Evolutionary conservation across 1,139 yeast genomes (phyloP), one percentile per base, ranked within the genome.

Genomic region (Meyerozyma guilliermondii): DNA sequence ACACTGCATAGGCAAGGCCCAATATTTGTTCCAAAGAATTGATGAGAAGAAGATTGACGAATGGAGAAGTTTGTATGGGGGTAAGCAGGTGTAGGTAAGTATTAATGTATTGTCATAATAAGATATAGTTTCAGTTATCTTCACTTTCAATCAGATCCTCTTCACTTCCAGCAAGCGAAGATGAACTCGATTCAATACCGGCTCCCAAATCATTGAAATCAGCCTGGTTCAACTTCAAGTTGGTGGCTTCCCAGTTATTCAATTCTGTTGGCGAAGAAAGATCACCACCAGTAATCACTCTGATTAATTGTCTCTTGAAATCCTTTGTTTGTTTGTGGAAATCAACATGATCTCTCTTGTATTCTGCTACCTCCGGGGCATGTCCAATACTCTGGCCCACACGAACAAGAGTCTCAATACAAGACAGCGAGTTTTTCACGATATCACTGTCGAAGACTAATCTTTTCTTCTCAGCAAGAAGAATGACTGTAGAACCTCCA

Each of bases 341-440:
- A 26, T 71, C 73, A 20, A 69, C 54, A 44, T 66, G 72, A 42
- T 66, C 66, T 54, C 92, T 69, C 43, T 66, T 63, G 50, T 62
- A 70, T 50, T 82, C 88, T 1, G 63, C 55, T 1, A 65, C 63
- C 10, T 67, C 74, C 0, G 77, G 78, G 0, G 76, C 53, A 59
- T 91, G 97, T 0, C 97, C 98, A 33, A 91, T 78, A 38, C 95
- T 85, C 82, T 87, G 92, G 0, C 98, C 98, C 2, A 91, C 95
- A 43, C 87, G 67, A 0, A 89, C 81, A 46, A 91, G 68, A 0
- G 98, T 91, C 57, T 92, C 98, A 22, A 87, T 73, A 16, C 83
- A 76, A 17, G 78, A 74, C 23, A 62, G 64, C 0, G 96, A 86
- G 59, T 91, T 92, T 31, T 74, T 65, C 4, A 76, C 57, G 33